Conservation (phyloP, 805 yeast genomes). For the Cyberlindnera mycetangii region DNA sequence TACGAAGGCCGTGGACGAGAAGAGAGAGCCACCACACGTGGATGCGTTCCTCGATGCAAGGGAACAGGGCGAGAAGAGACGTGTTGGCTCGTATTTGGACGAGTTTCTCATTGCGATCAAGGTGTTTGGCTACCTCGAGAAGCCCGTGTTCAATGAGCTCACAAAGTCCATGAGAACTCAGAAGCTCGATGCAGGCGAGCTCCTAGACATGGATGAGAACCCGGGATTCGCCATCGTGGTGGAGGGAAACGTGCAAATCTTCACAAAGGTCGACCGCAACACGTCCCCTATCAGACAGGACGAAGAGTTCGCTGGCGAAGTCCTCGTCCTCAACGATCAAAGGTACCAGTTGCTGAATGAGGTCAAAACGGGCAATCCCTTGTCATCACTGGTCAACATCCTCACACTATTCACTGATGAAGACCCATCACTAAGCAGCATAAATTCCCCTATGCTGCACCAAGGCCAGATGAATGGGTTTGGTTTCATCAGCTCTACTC, state of each 20-base stretch:
- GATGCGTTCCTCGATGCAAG: slow-evolving; percentile 14
- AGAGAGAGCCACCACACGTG: slow-evolving; percentile 33
- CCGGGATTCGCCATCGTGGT: slow-evolving; percentile 90
- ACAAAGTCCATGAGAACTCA: slow-evolving; percentile 91
- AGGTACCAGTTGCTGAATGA: slow-evolving; percentile 74
- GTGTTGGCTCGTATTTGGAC: slow-evolving; percentile 68
- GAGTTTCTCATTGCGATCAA: slow-evolving; percentile 89
- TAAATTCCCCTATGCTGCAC: slow-evolving; percentile 7
- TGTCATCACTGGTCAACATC: slow-evolving; percentile 79
- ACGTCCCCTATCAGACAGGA: slow-evolving; percentile 11
- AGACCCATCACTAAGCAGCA: slow-evolving; percentile 15
- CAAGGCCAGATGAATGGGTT: not conserved
- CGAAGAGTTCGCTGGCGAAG: slow-evolving; percentile 29
- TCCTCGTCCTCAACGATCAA: slow-evolving; percentile 50
- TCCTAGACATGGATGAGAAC: slow-evolving; percentile 66
- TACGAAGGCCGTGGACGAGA: slow-evolving; percentile 32
- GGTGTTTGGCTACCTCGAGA: slow-evolving; percentile 89
- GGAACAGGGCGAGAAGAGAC: slow-evolving; percentile 34
- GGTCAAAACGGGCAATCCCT: slow-evolving; percentile 79
- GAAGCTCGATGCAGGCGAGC: slow-evolving; percentile 72
- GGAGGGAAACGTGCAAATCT: slow-evolving; percentile 85
- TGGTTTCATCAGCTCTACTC: slow-evolving; percentile 1
- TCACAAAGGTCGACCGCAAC: slow-evolving; percentile 46
- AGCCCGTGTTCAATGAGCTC: slow-evolving; percentile 87
- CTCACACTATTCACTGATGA: slow-evolving; percentile 66